Base-by-base conservation (phyloP, 2,329 filamentous ascomycete genomes). In the Zalaria sp. region DNA sequence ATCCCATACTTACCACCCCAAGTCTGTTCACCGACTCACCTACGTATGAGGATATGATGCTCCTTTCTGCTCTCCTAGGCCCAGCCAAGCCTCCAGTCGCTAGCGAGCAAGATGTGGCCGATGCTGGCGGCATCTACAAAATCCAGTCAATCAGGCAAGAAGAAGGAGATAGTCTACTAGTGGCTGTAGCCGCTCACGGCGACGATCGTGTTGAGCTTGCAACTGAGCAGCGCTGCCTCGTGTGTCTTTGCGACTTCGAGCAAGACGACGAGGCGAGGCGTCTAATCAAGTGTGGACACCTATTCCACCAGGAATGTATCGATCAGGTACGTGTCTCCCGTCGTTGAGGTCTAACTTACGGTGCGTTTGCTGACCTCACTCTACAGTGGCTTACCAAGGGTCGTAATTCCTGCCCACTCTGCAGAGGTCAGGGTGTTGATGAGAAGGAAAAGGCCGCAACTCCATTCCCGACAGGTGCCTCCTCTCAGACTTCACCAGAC, bases 41-140 rank as follows among this genome's bases (percentile, higher is more conserved):
- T 2, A 81, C 78, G 1, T 82, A 83, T 52, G 78, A 83, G 58
- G 78, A 83, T 50, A 82, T 83, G 78, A 72, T 81, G 55, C 62
- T 82, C 36, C 66, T 83, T 3, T 80, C 77, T 8, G 77, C 76
- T 8, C 66, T 82, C 7, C 63, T 83, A 10, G 79, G 78, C 2
- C 78, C 79, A 38, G 78, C 73, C 3, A 82, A 82, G 53, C 77
- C 78, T 2, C 78, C 78, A 3, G 79, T 83, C 39, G 78, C 78
- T 11, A 75, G 69, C 43, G 71, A 76, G 46, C 73, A 76, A 42
- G 79, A 82, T 51, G 67, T 83, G 26, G 70, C 72, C 40, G 68
- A 71, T 36, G 75, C 79, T 10, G 73, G 75, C 18, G 78, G 78
- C 3, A 50, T 80, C 5, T 80, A 73, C 56, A 66, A 60, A 26